Conservation (phyloP, 352 stramenopile species). For the Phytophthora podocarpi region DNA sequence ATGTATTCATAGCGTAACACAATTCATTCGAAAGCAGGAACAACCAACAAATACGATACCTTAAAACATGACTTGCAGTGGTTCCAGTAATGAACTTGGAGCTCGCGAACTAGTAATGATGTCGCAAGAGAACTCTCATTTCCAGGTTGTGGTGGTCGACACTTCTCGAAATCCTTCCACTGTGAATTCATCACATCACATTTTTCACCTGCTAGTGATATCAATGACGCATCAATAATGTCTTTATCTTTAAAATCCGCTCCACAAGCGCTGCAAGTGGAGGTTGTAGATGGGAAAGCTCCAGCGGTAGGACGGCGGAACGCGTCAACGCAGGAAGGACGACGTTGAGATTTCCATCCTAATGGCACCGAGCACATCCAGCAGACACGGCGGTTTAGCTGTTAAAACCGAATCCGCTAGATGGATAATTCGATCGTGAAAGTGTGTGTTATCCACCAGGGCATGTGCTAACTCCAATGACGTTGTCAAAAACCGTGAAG, state of each 20-base stretch:
- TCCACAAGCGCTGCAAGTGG: too few relatives aligned
- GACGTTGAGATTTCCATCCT: neutral
- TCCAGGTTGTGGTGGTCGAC: too few relatives aligned
- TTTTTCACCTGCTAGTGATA: neutral
- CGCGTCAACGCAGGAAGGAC: constrained; percentile 5
- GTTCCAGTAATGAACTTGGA: constrained; percentile 23
- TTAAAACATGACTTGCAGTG: constrained; percentile 21
- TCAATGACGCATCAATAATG: neutral
- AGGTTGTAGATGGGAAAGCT: too few relatives aligned
- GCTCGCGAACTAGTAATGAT: constrained; percentile 10
- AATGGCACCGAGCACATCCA: neutral
- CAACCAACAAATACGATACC: too few relatives aligned
- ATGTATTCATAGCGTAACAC: too few relatives aligned
- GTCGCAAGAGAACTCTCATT: too few relatives aligned
- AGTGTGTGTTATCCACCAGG: too few relatives aligned
- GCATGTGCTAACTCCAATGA: neutral
- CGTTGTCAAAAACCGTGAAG: constrained; percentile 30
- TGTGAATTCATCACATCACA: neutral
- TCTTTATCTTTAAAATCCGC: neutral
- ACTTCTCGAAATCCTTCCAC: constrained; percentile 6
- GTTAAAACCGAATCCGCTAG: neutral
- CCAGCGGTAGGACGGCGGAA: neutral
- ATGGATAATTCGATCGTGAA: neutral
- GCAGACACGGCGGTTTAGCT: neutral
- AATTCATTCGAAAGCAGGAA: too few relatives aligned